A percentile compares a stretch with the other conserved stretches of the same genome.
These are phyloP conservation scores for Dactylellina cionopaga DNA, from an alignment of 2,329 filamentous ascomycete species.

Conservation along the genomic window DNA sequence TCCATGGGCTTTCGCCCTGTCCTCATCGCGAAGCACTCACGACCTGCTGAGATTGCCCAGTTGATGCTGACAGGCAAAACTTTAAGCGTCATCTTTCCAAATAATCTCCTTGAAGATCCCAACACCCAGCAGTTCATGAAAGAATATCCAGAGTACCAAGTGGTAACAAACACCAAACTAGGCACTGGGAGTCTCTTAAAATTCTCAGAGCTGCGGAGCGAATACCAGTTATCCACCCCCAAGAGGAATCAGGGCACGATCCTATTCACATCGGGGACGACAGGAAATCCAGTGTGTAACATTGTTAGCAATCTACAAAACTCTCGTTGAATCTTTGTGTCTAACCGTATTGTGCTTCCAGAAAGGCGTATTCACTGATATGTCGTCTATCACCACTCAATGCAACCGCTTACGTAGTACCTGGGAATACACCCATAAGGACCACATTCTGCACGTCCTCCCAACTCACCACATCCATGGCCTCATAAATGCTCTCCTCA, in stretches of 20 bases:
- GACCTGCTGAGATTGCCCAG: slow-evolving; percentile 7
- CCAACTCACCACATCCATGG: slow-evolving; percentile 98
- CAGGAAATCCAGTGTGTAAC: slow-evolving; percentile 29
- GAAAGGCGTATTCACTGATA: slow-evolving; percentile 47
- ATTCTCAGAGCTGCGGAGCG: neutral
- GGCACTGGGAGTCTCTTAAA: neutral
- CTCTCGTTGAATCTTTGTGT: neutral
- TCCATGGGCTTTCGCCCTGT: slow-evolving; percentile 30
- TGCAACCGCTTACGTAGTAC: slow-evolving; percentile 55
- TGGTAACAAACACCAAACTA: neutral
- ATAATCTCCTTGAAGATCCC: neutral
- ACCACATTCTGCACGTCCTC: slow-evolving; percentile 87
- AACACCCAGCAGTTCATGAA: neutral
- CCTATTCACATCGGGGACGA: slow-evolving; percentile 45
- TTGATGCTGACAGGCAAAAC: slow-evolving; percentile 13
- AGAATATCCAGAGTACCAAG: neutral
- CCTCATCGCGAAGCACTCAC: slow-evolving; percentile 27
- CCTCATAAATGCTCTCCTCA: slow-evolving; percentile 88
- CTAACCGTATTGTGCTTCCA: neutral
- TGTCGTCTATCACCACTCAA: slow-evolving; percentile 7
- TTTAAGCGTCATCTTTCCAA: slow-evolving; percentile 4
- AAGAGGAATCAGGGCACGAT: slow-evolving; percentile 15
- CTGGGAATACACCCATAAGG: slow-evolving; percentile 82
- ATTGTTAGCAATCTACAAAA: neutral
- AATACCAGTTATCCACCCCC: neutral